Percentiles rank a stretch among this genome's conserved stretches.
These are phyloP conservation scores for Phytopythium oedochilum DNA, from an alignment of 352 stramenopile species.

Conservation along the genomic window DNA sequence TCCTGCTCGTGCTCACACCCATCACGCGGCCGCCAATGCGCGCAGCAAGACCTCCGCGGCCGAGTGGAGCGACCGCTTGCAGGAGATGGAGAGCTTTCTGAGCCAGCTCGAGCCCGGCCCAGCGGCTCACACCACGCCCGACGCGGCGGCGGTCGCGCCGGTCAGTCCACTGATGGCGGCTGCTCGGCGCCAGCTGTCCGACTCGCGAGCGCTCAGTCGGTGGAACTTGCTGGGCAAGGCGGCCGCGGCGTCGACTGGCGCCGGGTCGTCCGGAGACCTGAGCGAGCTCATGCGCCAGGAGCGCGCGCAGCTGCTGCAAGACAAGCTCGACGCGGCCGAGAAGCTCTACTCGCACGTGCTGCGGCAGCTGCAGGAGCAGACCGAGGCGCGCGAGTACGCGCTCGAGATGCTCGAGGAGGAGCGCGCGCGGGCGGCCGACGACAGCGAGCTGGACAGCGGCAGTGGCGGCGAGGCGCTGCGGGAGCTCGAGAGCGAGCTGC, in stretches of 20 bases:
- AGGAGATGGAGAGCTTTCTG: constrained; percentile 55
- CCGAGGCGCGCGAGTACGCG: constrained; percentile 55
- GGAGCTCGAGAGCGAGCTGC: constrained; percentile 24
- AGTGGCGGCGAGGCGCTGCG: constrained; percentile 8
- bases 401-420: constrained; percentile 53
- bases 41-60: constrained; percentile 1
- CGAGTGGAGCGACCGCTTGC: constrained; percentile 38
- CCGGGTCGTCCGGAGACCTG: constrained; percentile 7
- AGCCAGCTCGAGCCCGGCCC: constrained; percentile 13
- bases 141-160: not conserved
- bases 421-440: constrained; percentile 27
- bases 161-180: not conserved
- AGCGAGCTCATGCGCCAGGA: not conserved
- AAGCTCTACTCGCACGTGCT: constrained; percentile 71
- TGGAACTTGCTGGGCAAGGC: constrained; percentile 21
- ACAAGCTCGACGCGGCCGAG: constrained; percentile 65
- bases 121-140: not conserved
- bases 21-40: not conserved
- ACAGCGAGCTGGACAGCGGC: constrained; percentile 8
- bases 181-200: not conserved
- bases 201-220: constrained; percentile 6
- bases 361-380: constrained; percentile 60
- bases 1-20: too few species aligned
- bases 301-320: constrained; percentile 28
- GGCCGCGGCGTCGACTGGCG: not conserved